Evolutionary conservation across 106 monocot species (phyloP).

Genomic region (Dendrobium huoshanense): DNA sequence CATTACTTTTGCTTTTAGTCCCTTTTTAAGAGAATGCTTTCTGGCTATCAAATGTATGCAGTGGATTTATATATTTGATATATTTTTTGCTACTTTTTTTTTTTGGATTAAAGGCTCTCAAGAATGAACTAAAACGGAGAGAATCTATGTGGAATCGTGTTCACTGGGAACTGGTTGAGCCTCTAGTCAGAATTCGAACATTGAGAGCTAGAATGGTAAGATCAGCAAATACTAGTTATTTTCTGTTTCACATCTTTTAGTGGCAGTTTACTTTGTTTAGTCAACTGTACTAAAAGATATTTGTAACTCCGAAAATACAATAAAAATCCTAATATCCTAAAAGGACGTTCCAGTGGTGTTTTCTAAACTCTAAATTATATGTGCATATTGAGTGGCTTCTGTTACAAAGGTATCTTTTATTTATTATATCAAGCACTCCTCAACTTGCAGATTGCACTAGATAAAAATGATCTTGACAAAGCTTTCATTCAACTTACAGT

Average conservation of each 20-base stretch:
- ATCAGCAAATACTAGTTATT: not conserved
- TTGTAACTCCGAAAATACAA: not conserved
- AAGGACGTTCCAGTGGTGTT: not conserved
- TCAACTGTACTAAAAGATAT: not conserved
- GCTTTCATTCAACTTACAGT: slow-evolving; percentile 85
- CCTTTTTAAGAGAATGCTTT: not conserved
- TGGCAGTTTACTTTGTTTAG: not conserved
- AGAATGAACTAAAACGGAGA: slow-evolving; percentile 89
- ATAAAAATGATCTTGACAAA: slow-evolving; percentile 90
- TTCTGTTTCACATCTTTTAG: not conserved
- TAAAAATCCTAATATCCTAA: not conserved
- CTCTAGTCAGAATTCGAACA: slow-evolving; percentile 70
- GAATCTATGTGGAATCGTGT: slow-evolving; percentile 78
- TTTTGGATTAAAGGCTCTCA: slow-evolving; percentile 49
- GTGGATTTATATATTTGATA: not conserved
- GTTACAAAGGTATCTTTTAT: not conserved
- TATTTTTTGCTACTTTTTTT: not conserved
- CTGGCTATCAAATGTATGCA: not conserved
- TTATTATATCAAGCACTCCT: not conserved
- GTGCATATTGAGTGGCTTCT: not conserved
- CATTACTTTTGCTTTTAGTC: not conserved
- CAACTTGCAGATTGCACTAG: slow-evolving; percentile 79
- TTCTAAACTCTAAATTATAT: not conserved
- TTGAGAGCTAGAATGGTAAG: slow-evolving; percentile 92
- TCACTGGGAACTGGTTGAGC: slow-evolving; percentile 85